Percentiles rank a stretch among this genome's conserved stretches.
phyloP scores from a whole-genome alignment of 2,329 filamentous ascomycete genomes.

The Beauveria australis region DNA sequence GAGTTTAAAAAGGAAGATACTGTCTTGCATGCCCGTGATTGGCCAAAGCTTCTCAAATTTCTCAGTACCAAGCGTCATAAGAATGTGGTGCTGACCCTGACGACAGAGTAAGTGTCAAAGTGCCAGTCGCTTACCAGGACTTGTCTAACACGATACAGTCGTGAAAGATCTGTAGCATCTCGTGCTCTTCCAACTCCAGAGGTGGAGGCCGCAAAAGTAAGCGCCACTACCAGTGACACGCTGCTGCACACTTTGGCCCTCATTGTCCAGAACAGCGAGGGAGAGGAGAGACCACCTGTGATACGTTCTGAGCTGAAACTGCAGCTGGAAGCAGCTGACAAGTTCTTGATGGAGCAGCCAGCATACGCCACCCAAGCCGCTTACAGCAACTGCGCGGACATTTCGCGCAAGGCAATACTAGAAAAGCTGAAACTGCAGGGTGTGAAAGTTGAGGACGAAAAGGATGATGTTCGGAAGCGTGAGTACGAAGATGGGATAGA shows the following conservation, averaged over 20 bases:
- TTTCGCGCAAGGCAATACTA: conserved; percentile 19
- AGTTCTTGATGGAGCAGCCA: conserved; percentile 19
- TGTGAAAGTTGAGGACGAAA: conserved; percentile 18
- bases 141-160: neutral
- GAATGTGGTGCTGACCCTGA: conserved; percentile 19
- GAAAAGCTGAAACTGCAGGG: conserved; percentile 16
- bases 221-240: neutral
- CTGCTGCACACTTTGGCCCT: conserved; percentile 1
- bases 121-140: neutral
- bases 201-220: neutral
- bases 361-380: conserved; percentile 20
- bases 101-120: conserved; percentile 13
- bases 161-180: neutral
- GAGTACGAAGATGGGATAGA: conserved; percentile 27
- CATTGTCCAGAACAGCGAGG: neutral
- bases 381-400: conserved; percentile 20
- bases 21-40: conserved; percentile 19
- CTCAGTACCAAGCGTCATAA: conserved; percentile 14
- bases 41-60: conserved; percentile 23
- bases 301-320: conserved; percentile 14
- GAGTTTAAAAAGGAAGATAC: conserved; percentile 28
- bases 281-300: conserved; percentile 9
- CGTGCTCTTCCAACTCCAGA: neutral
- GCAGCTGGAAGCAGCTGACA: conserved; percentile 20
- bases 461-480: conserved; percentile 17